Evolutionary conservation across 208 protist species (phyloP), one percentile per base, ranked within the genome.

Genomic region (Acanthamoeba triangularis): DNA sequence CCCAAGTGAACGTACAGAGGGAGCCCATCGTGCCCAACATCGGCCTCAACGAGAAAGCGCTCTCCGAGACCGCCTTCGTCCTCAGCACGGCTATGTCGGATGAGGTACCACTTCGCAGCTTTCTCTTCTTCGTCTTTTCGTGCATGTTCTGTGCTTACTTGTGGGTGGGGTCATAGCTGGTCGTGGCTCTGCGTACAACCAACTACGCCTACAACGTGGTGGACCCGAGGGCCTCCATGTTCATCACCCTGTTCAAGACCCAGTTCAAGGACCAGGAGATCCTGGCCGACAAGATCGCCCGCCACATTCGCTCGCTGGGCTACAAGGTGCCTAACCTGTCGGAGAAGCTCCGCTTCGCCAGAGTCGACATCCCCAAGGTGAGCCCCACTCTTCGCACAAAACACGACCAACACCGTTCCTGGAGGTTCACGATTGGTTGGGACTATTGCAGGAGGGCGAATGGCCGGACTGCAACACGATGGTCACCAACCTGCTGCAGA

Each of bases 291-390:
- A 88, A 88, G 80, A 23, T 88, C n/a, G 80, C 25, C 3, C 20
- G 80, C 8, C 41, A 88, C 52, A 54, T 88, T n/a, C 80, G 80
- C 80, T 23, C 10, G 1, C 11, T 88, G 10, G 80, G 80, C 25
- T 88, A 44, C 80, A 88, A 88, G 33, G 80, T 88, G n/a, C 80
- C 80, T 49, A 88, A 25, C 80, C 30, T 88, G 25, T 25, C 80
- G 49, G 80, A 88, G 80, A 59, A 37, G 20, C 23, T 56, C 16
- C 80, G 49, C 80, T 33, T 88, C 23, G 0, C 14, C 80, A 59
- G 80, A 6, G 3, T 56, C 35, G 28, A 44, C 80, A 11, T 30
- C 0, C 80, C 80, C 14, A 33, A 13, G 80, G 80, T 88, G 3
- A 1, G 11, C 37, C 16, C 37, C 41, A n/a, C n/a, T n/a, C 37